phyloP scores from a whole-genome alignment of 768 basidiomycete genomes.

The Tricholoma sp. region DNA sequence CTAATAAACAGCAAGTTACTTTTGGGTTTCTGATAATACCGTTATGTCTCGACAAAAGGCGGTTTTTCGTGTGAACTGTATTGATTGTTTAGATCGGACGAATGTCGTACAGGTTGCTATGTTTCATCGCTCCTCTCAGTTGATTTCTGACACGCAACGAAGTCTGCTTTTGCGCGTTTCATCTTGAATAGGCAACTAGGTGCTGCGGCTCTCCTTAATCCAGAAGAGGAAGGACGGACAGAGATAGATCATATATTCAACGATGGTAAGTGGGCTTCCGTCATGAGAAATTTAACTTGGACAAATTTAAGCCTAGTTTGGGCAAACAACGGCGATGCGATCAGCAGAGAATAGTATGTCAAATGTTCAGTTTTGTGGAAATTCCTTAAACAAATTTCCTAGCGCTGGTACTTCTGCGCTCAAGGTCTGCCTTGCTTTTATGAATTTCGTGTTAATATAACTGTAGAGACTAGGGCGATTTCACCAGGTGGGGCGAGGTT shows the following conservation, averaged over 20 bases:
- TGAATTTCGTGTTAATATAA: not conserved
- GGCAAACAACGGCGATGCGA: slow-evolving; percentile 98
- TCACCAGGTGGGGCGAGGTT: slow-evolving; percentile 59
- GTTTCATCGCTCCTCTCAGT: not conserved
- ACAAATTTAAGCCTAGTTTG: slow-evolving; percentile 53
- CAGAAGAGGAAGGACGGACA: slow-evolving; percentile 44
- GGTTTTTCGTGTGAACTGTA: slow-evolving; percentile 88
- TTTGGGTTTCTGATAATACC: slow-evolving; percentile 71
- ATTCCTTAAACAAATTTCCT: slow-evolving; percentile 1
- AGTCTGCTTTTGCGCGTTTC: slow-evolving; percentile 91
- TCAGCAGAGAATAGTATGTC: slow-evolving; percentile 80
- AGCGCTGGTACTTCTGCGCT: slow-evolving; percentile 95
- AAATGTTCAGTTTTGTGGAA: not conserved
- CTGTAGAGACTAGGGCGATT: slow-evolving; percentile 58
- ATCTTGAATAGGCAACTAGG: slow-evolving; percentile 72
- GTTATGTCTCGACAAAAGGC: slow-evolving; percentile 80
- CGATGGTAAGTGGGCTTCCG: slow-evolving; percentile 44
- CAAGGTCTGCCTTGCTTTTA: slow-evolving; percentile 51
- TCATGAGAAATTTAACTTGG: not conserved
- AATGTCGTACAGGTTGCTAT: slow-evolving; percentile 79
- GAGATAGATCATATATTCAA: slow-evolving; percentile 76
- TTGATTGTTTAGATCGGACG: slow-evolving; percentile 92
- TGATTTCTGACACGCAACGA: not conserved
- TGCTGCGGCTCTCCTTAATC: slow-evolving; percentile 61
- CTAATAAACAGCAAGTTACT: slow-evolving; percentile 44